Base-by-base conservation (phyloP, 2,329 filamentous ascomycete species). In the Xylariaceae sp. region DNA sequence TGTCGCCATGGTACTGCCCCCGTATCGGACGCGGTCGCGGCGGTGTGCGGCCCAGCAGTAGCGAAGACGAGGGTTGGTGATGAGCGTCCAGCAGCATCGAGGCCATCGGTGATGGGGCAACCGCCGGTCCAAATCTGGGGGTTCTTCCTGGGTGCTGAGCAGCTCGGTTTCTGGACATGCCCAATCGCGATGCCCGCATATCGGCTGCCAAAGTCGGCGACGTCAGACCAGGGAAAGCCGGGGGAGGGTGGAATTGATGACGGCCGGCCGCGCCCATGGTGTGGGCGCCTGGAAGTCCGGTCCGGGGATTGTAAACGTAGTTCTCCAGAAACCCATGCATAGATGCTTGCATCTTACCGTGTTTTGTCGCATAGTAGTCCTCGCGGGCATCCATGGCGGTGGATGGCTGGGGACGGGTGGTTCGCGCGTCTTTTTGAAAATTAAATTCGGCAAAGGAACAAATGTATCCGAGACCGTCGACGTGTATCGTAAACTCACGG, bases 381-480 rank as follows among this genome's bases (percentile, higher is more conserved):
- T 94, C 89, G 11, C 94, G 84, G 10, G 91, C 80, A 66, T 91
- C 88, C n/a, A 78, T 68, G 57, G 63, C 69, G 48, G 60, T 68
- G 54, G 53, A 71, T 11, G 70, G 71, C 36, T 68, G 67, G 14
- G 70, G 70, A 47, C 69, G 73, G 4, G 68, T 67, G 22, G 74
- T 73, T 13, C 73, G 74, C 18, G 86, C 78, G 19, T 86, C 88
- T 68, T 91, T 93, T 70, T 96, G 92, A 73, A 97, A 97, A 58
- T 97, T 90, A 64, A 99, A 99, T 34, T 96, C 90, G 3, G 94
- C 94, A 72, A 97, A 97, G 1, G 93, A 97, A 71, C 94, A 99
- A 11, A 97, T 90, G 60, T 97, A 93, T 18, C 94, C 94, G 34
- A 99, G 80, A 0, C 94, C 94, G 65, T 99, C 94, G 14, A 99